Percentiles rank a stretch among this genome's conserved stretches.
phyloP scores from a whole-genome alignment of 116 monocot species.

The Phalaenopsis hybrid region DNA sequence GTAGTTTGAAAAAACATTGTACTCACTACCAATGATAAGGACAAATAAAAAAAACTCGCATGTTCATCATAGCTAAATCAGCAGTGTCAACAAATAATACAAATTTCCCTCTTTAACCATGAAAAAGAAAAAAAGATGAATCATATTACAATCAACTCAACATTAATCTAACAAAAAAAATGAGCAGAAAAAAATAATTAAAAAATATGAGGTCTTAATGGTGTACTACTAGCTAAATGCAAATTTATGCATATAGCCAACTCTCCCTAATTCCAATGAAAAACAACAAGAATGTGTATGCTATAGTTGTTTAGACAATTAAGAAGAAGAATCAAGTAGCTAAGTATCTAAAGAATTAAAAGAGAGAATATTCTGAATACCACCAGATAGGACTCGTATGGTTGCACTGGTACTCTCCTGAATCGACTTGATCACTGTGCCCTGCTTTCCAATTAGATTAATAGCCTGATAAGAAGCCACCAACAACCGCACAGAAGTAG shows the following conservation, averaged over 20 bases:
- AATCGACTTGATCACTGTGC: slow-evolving; percentile 39
- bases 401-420: slow-evolving; percentile 65
- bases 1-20: not conserved
- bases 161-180: too few relatives aligned
- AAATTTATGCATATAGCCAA: not conserved
- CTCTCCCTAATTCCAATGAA: not conserved
- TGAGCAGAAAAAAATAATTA: too few relatives aligned
- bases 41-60: not conserved
- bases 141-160: not conserved
- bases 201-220: too few relatives aligned
- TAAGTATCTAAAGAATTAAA: not conserved
- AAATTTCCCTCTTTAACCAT: not conserved
- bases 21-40: not conserved
- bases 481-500: slow-evolving; percentile 49
- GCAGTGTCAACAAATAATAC: not conserved
- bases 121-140: not conserved
- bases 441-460: slow-evolving; percentile 86
- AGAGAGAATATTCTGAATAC: slow-evolving; percentile 24
- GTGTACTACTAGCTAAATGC: not conserved
- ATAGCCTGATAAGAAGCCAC: slow-evolving; percentile 67
- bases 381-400: slow-evolving; percentile 64
- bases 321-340: not conserved
- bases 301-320: not conserved
- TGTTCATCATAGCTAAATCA: not conserved
- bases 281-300: not conserved